phyloP scores from a whole-genome alignment of 306 rosid genomes.

The Glycine tomentella region DNA sequence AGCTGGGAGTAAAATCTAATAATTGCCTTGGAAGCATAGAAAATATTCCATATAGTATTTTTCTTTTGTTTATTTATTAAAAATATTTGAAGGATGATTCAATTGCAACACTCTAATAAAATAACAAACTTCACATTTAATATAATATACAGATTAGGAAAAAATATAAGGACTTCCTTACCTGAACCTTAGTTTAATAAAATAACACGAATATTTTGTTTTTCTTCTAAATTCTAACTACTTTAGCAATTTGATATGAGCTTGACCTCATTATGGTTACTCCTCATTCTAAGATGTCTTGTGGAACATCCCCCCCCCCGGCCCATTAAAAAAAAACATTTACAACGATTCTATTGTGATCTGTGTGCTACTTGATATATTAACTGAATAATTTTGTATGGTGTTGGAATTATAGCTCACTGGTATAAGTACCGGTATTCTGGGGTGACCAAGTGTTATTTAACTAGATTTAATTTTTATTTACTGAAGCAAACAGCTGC shows the following conservation, averaged over 20 bases:
- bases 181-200: background rate
- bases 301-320: background rate
- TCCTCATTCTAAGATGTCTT: background rate
- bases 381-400: background rate
- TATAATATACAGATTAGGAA: background rate
- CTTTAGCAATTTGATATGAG: background rate
- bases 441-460: background rate
- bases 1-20: slow-evolving; percentile 12
- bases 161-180: background rate
- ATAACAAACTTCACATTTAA: too few relatives aligned
- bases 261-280: background rate
- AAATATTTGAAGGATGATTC: too few relatives aligned
- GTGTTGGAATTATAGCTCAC: background rate
- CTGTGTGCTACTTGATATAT: background rate
- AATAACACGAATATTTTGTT: background rate
- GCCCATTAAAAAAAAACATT: too few relatives aligned
- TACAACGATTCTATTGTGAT: too few relatives aligned
- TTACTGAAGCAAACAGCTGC: too few relatives aligned
- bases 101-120: too few relatives aligned
- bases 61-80: too few relatives aligned
- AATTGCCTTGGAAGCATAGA: background rate
- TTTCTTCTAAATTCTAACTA: background rate
- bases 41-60: background rate
- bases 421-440: background rate
- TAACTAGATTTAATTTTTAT: too few relatives aligned